Evolutionary conservation across 176 grass and related monocot genomes (phyloP), one percentile per base, ranked within the genome.

Genomic region (Dendrocalamus sinicus): DNA sequence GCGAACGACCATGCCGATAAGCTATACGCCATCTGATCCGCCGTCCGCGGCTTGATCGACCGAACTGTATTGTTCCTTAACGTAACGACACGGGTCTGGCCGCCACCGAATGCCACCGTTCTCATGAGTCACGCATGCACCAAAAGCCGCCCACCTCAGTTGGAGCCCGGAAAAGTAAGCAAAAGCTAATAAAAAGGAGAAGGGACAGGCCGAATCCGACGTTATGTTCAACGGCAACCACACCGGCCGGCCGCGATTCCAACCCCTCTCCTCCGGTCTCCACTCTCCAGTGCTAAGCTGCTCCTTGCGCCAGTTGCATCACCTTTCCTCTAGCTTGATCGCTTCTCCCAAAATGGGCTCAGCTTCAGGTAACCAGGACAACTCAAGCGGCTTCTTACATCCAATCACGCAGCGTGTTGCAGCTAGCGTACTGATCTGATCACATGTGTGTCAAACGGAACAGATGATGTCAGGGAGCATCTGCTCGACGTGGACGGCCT

Each of bases 391-490:
- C 6, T 58, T 63, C 60, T 63, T 63, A 5, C 60, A 63, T 63
- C 60, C 23, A 63, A 5, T 24, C 32, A 4, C 6, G 4, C 46
- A n/a, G 7, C 28, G 8, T 32, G 8, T 11, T 55, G 44, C 3
- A 14, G 43, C 43, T 44, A 44, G 14, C 15, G 14, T 22, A 8
- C 20, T 9, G 39, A 47, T 71, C n/a, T 5, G 48, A 32, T 54
- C 32, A 14, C 15, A 41, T 17, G 67, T 12, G 39, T 45, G 35
- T 9, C 14, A n/a, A 28, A 39, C 32, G 16, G 44, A 28, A 41
- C 82, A 98, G 93, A 86, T 72, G 90, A 88, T 57, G 61, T 83
- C 20, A 81, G 66, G 80, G 91, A 95, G 79, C 91, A 92, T 8
- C 90, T 98, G 43, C 84, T 98, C 52, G 88, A 89, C 70, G 88